phyloP scores from a whole-genome alignment of 148 eudicot species.

The Nepenthes gracilis region DNA sequence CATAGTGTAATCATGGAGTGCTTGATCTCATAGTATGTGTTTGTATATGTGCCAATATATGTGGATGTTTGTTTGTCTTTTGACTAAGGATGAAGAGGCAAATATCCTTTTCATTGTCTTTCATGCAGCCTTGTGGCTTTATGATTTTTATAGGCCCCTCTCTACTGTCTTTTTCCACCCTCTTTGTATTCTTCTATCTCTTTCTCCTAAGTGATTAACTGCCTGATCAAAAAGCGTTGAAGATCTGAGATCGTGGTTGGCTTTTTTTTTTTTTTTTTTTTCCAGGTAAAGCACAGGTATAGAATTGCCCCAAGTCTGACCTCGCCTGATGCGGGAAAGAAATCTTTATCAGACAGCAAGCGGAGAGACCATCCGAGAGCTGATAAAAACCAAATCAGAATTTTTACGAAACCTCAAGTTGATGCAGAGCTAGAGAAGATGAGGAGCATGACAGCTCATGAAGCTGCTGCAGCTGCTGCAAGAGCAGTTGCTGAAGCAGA shows the following conservation, averaged over 20 bases:
- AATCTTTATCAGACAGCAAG: conserved; percentile 22
- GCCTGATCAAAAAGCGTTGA: background rate
- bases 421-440: conserved; percentile 67
- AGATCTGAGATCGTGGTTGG: background rate
- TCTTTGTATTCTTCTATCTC: background rate
- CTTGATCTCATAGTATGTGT: no score
- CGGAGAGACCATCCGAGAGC: conserved; percentile 20
- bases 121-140: no score
- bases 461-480: conserved; percentile 77
- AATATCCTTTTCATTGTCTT: no score
- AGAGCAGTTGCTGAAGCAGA: conserved; percentile 89
- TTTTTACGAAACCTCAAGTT: conserved; percentile 42
- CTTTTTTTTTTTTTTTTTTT: background rate
- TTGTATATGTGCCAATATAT: no score
- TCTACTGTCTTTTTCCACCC: no score
- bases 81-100: no score
- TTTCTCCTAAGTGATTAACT: background rate
- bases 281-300: conserved; percentile 76
- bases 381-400: conserved; percentile 27
- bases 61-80: no score
- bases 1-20: no score
- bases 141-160: no score
- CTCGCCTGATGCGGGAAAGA: conserved; percentile 15
- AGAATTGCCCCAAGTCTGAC: conserved; percentile 40
- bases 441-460: conserved; percentile 56